Base-by-base conservation (phyloP, 306 rosid genomes). In the Dryas alaskensis region DNA sequence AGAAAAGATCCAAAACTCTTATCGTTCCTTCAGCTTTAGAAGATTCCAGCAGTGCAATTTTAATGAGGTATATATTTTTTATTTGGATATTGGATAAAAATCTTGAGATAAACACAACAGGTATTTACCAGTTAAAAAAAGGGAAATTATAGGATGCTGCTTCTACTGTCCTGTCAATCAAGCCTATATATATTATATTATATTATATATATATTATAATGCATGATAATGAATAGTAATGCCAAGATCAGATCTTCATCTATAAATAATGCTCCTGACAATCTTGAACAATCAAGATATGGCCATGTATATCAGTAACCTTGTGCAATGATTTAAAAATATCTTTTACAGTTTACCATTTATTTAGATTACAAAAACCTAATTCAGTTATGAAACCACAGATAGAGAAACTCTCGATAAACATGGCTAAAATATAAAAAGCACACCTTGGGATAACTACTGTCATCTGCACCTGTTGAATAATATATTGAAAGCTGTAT, bases 401-500 rank as follows among this genome's bases (percentile, higher is more conserved):
- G 25, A 70, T 16, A 63, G 69, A 71, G 62, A 54, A 45, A 69
- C 65, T 54, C 54, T 37, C 43, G 13, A 54, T 68, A 48, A 5
- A 39, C 43, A 72, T 16, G 51, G 68, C 71, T 60, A 2, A 31
- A 60, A 46, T 16, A 65, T 22, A 65, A 60, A 50, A 42, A 73
- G 52, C 83, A 78, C 74, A 95, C 99, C 91, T 95, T 95, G 55
- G 78, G 99, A 76, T 80, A 31, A 31, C 37, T 31, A 31, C 37
- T 87, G 71, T 95, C 99, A 77, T 92, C 98, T 25, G 93, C 84
- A 82, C 83, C 87, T 62, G 89, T 89, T 8, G 97, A 87, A 77
- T 95, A 95, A 69, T 61, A 71, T 77, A 88, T 80, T 79, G 83
- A 76, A 10, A 95, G 92, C 82, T 95, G 99, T 83, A 92, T 75